phyloP scores from a whole-genome alignment of 2,329 filamentous ascomycete species.

The Anthostomella pinea region DNA sequence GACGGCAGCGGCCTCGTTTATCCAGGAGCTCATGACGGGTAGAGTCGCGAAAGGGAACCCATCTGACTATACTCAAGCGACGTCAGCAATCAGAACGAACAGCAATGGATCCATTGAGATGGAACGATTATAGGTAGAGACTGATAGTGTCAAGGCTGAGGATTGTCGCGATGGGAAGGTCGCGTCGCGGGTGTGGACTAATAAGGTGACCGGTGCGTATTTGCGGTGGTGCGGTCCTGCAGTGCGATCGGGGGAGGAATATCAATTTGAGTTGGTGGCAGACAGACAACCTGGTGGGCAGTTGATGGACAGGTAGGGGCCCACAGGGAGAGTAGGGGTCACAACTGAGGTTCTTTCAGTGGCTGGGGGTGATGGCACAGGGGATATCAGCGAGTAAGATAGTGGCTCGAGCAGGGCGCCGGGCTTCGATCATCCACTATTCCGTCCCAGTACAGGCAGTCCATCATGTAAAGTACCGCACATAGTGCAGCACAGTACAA shows the following conservation, averaged over 20 bases:
- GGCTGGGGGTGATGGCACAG: neutral
- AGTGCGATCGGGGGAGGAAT: conserved; percentile 30
- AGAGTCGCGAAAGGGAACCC: conserved; percentile 45
- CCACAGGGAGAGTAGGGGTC: neutral
- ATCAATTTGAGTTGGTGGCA: conserved; percentile 29
- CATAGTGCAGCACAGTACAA: no score
- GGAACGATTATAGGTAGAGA: conserved; percentile 32
- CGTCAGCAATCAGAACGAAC: conserved; percentile 40
- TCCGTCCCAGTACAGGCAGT: no score
- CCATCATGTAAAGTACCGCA: no score
- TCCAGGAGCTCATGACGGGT: conserved; percentile 68
- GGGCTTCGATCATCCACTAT: neutral
- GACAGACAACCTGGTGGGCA: conserved; percentile 24
- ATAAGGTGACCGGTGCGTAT: conserved; percentile 27
- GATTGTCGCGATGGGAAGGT: conserved; percentile 45
- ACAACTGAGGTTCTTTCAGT: neutral
- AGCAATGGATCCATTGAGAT: conserved; percentile 43
- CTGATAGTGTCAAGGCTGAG: conserved; percentile 36
- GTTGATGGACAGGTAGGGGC: conserved; percentile 12
- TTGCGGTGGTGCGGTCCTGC: conserved; percentile 14
- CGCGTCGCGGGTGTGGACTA: conserved; percentile 41
- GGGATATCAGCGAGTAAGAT: neutral
- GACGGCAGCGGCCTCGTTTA: conserved; percentile 63
- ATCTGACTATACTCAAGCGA: conserved; percentile 43
- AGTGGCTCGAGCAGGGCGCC: neutral